Percentiles rank a stretch among this genome's conserved stretches.
These are phyloP conservation scores for Fraxinus excelsior DNA, from an alignment of 257 asterid genomes.

Conservation along the genomic window DNA sequence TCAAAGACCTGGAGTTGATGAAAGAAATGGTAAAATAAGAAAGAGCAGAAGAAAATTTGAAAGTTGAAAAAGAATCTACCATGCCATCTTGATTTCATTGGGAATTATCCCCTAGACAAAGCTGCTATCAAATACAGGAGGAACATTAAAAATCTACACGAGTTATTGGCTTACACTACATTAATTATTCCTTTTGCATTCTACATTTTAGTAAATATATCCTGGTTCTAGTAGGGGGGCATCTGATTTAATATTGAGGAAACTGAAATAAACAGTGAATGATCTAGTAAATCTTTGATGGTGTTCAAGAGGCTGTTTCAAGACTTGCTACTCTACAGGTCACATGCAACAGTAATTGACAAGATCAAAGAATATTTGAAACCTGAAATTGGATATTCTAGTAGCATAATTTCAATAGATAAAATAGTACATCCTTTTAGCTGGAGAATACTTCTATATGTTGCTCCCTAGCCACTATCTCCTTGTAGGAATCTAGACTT, in stretches of 20 bases:
- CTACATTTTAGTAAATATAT: not conserved
- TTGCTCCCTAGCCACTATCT: conserved; percentile 16
- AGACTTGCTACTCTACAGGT: not conserved
- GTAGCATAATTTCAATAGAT: not conserved
- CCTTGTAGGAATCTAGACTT: not conserved
- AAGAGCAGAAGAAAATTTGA: not conserved
- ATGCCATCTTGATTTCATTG: not conserved
- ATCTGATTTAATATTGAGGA: not conserved
- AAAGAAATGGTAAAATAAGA: not conserved
- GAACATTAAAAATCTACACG: not conserved
- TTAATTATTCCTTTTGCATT: not conserved
- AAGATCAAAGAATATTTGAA: not conserved
- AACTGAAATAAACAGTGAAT: not conserved
- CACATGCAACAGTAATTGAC: not conserved
- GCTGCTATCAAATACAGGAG: not conserved
- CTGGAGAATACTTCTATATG: not conserved
- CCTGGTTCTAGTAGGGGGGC: not conserved
- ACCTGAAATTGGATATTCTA: not conserved
- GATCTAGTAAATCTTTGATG: not conserved
- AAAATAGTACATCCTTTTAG: not conserved
- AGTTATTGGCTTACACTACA: not conserved
- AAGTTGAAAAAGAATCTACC: not conserved
- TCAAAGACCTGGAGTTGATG: not conserved
- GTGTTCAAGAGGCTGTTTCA: not conserved
- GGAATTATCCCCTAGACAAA: not conserved